These are phyloP conservation scores for Bathelium albidoporum DNA, from an alignment of 495 filamentous ascomycete species.

Conservation along the genomic window DNA sequence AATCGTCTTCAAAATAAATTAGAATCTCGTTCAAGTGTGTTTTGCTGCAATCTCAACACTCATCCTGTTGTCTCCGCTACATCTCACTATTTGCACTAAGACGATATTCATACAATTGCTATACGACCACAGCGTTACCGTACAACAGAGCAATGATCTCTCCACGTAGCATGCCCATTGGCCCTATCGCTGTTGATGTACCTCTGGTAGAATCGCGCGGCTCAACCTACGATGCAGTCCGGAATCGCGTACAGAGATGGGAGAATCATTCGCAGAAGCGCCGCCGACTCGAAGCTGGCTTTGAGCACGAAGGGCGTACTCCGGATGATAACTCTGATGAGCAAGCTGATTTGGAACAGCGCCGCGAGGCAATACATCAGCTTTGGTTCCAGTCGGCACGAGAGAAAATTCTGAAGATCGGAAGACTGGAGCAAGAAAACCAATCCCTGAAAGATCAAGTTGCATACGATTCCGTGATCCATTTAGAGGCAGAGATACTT, in stretches of 20 bases:
- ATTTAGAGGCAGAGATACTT: not conserved
- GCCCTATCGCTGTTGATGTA: not conserved
- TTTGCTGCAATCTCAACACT: not conserved
- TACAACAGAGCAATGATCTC: not conserved
- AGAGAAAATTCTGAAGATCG: not conserved
- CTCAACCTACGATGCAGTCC: not conserved
- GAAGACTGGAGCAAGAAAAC: not conserved
- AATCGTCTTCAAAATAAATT: not conserved
- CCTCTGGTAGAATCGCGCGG: not conserved
- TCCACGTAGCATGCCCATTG: not conserved
- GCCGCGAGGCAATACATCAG: not conserved
- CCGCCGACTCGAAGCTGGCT: constrained; percentile 2
- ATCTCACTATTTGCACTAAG: not conserved
- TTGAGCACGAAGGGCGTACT: not conserved
- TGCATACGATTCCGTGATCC: not conserved
- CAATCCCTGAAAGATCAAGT: not conserved
- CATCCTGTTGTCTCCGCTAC: not conserved
- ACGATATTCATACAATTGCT: not conserved
- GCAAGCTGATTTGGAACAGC: not conserved
- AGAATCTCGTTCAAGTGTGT: not conserved
- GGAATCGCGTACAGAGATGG: not conserved
- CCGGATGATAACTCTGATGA: not conserved
- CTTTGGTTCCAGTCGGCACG: not conserved
- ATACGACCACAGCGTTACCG: not conserved
- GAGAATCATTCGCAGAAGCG: not conserved